Conservation (phyloP, 2,329 filamentous ascomycete genomes). For the Chaetomium olivaceum region DNA sequence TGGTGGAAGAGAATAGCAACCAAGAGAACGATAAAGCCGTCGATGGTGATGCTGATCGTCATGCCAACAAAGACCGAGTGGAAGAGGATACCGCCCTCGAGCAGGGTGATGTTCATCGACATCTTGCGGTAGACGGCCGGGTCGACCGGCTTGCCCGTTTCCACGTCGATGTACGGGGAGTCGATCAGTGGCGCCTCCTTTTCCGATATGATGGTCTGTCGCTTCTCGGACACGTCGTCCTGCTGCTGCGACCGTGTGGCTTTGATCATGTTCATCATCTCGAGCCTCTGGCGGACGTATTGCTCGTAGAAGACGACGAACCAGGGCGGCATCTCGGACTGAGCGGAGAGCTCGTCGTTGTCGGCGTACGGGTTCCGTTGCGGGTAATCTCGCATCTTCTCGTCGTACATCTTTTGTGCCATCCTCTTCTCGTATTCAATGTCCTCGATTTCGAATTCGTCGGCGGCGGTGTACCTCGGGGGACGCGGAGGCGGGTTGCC, state of each 20-base stretch:
- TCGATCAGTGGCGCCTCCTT: constrained; percentile 33
- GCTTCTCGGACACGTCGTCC: constrained; percentile 27
- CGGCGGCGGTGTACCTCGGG: constrained; percentile 35
- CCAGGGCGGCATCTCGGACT: constrained; percentile 59
- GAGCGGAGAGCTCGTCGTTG: constrained; percentile 36
- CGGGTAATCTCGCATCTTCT: constrained; percentile 33
- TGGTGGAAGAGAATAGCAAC: constrained; percentile 73
- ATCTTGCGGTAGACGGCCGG: constrained; percentile 58
- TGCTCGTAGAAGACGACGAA: constrained; percentile 65
- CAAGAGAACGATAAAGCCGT: constrained; percentile 66
- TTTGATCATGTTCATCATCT: constrained; percentile 58
- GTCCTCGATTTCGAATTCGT: constrained; percentile 40
- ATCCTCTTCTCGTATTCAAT: constrained; percentile 45
- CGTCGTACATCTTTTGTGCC: constrained; percentile 44
- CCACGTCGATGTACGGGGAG: constrained; percentile 46
- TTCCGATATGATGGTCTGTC: constrained; percentile 12
- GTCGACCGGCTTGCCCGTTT: constrained; percentile 46
- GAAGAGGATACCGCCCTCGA: constrained; percentile 77
- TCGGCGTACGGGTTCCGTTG: constrained; percentile 28
- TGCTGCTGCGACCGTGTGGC: constrained; percentile 30
- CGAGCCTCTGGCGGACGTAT: constrained; percentile 60
- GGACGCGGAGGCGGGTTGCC: constrained; percentile 36
- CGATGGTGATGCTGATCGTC: constrained; percentile 68
- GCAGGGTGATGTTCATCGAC: constrained; percentile 70
- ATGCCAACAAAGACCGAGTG: constrained; percentile 77